A percentile compares a stretch with the other conserved stretches of the same genome.
phyloP scores from a whole-genome alignment of 176 grass and related monocot genomes.

The Eleusine indica region DNA sequence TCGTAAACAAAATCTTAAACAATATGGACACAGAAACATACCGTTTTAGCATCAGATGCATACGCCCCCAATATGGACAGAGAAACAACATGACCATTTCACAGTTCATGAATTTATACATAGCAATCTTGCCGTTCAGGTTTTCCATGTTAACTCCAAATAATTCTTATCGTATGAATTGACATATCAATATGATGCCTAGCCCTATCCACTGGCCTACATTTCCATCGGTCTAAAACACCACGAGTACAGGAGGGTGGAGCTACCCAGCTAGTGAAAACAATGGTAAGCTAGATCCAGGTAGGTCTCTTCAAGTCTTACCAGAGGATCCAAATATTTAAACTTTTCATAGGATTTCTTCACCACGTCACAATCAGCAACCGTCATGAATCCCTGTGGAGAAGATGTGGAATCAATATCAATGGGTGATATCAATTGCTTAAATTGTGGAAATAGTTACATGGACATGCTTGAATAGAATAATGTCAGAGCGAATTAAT shows the following conservation, averaged over 20 bases:
- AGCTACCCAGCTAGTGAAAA: neutral
- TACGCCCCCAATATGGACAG: neutral
- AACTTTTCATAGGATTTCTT: neutral
- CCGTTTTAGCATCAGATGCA: no score
- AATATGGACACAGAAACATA: no score
- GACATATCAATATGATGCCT: neutral
- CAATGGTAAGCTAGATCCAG: neutral
- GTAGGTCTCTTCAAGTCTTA: slow-evolving; percentile 5
- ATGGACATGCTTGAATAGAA: neutral
- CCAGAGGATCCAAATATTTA: neutral
- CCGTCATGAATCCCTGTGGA: slow-evolving; percentile 47
- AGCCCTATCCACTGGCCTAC: neutral
- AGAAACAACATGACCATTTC: neutral
- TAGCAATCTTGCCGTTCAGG: neutral
- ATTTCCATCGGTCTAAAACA: neutral
- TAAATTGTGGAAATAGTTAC: neutral
- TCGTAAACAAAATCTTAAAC: neutral
- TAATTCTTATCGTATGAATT: slow-evolving; percentile 23
- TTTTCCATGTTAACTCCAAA: neutral
- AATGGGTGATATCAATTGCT: neutral
- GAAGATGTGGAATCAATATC: slow-evolving; percentile 30
- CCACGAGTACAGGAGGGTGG: neutral
- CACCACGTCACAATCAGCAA: slow-evolving; percentile 14
- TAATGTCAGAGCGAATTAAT: neutral
- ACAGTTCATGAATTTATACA: slow-evolving; percentile 14